Evolutionary conservation across 2,329 filamentous ascomycete species (phyloP).

Genomic region (Verticillium tricorpus): DNA sequence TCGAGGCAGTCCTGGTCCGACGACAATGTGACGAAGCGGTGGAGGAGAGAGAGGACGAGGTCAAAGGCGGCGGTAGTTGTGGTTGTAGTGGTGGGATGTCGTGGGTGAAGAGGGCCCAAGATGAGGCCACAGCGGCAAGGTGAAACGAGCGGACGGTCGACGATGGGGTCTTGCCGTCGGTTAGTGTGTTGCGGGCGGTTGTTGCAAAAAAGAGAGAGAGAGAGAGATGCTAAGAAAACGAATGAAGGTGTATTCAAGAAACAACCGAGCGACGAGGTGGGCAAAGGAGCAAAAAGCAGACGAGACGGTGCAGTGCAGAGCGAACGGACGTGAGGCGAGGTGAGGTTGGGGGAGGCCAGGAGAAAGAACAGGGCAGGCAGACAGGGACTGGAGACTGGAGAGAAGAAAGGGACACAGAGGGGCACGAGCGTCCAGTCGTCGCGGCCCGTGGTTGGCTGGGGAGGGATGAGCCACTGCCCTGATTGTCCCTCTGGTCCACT

Average conservation of each 20-base stretch:
- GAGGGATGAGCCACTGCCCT: neutral
- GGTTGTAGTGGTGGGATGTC: neutral
- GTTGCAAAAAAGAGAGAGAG: neutral
- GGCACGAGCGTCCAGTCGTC: neutral
- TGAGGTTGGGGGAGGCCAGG: neutral
- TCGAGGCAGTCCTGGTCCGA: neutral
- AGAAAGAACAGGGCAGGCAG: neutral
- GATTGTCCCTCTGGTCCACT: neutral
- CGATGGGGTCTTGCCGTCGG: slow-evolving; percentile 3
- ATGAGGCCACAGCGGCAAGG: slow-evolving; percentile 16
- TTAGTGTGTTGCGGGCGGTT: neutral
- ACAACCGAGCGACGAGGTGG: neutral
- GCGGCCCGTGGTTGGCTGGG: neutral
- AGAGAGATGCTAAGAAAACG: slow-evolving; percentile 7
- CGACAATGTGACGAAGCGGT: neutral
- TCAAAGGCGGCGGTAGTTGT: slow-evolving; percentile 14
- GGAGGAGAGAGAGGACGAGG: slow-evolving; percentile 11
- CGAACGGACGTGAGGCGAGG: neutral
- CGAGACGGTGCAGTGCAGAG: neutral
- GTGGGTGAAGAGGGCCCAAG: slow-evolving; percentile 7
- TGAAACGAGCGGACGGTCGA: slow-evolving; percentile 20
- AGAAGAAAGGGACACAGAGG: neutral
- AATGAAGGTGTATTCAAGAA: neutral
- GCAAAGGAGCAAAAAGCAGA: neutral
- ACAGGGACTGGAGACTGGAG: neutral